A percentile compares a stretch with the other conserved stretches of the same genome.
Evolutionary conservation across 1,139 yeast species (phyloP).

Genomic region (Schwanniomyces etchellsii): DNA sequence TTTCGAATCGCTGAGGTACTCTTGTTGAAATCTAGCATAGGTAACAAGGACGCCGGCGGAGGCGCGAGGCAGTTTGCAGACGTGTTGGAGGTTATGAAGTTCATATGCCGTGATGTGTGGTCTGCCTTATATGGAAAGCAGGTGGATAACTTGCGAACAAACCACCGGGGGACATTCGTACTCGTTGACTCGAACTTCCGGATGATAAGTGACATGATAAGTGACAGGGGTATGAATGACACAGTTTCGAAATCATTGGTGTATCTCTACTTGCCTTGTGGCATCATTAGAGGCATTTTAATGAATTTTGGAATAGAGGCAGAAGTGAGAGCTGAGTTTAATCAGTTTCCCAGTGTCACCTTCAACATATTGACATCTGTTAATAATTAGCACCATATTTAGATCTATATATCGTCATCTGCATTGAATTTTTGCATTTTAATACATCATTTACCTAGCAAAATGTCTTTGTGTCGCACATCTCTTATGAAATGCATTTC

Average conservation of each 20-base stretch:
- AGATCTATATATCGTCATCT: too few relatives aligned
- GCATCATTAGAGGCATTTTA: conserved; percentile 76
- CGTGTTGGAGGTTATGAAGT: conserved; percentile 79
- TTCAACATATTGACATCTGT: conserved; percentile 64
- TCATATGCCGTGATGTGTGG: conserved; percentile 92
- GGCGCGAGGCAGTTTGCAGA: conserved; percentile 47
- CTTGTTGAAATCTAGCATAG: conserved; percentile 42
- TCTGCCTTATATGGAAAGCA: conserved; percentile 72
- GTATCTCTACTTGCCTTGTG: conserved; percentile 78
- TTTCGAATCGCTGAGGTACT: conserved; percentile 66
- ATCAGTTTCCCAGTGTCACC: conserved; percentile 59
- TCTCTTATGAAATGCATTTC: too few relatives aligned
- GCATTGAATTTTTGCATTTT: too few relatives aligned
- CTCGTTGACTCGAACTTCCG: conserved; percentile 63
- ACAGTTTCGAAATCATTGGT: conserved; percentile 44
- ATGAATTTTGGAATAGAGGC: conserved; percentile 67
- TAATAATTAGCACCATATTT: conserved; percentile 15
- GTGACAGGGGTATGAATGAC: conserved; percentile 42
- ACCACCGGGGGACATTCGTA: conserved; percentile 84
- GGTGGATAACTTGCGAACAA: conserved; percentile 87
- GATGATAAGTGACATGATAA: conserved; percentile 50
- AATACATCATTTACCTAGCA: not conserved
- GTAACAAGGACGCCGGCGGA: too few relatives aligned
- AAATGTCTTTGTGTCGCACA: not conserved
- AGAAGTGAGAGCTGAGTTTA: conserved; percentile 61